These are phyloP conservation scores for Cladophialophora psammophila DNA, from an alignment of 2,329 filamentous ascomycete species.

Conservation along the genomic window DNA sequence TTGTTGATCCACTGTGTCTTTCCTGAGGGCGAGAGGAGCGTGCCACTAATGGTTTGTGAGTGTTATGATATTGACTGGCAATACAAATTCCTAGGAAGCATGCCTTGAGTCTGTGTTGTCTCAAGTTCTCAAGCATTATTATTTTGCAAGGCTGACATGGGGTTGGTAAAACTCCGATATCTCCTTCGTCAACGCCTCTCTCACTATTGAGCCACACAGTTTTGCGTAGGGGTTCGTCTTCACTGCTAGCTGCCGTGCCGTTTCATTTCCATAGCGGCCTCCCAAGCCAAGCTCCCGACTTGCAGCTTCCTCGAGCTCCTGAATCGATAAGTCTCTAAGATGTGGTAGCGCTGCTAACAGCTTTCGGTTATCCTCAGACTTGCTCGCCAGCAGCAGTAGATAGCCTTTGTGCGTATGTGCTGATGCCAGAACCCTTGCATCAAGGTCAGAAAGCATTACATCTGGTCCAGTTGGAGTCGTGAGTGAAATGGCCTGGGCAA, in stretches of 20 bases:
- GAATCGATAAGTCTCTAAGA: slow-evolving; percentile 42
- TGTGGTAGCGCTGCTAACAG: slow-evolving; percentile 39
- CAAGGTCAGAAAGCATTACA: slow-evolving; percentile 54
- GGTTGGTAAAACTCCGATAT: slow-evolving; percentile 45
- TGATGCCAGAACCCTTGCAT: slow-evolving; percentile 60
- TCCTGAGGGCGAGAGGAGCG: background rate
- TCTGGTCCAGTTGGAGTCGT: slow-evolving; percentile 51
- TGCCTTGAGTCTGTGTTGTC: background rate
- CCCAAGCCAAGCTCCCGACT: slow-evolving; percentile 63
- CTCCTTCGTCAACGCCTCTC: slow-evolving; percentile 66
- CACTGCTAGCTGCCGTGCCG: slow-evolving; percentile 64
- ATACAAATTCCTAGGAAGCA: background rate
- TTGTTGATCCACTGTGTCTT: background rate
- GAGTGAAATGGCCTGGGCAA: slow-evolving; percentile 55
- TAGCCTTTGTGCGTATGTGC: slow-evolving; percentile 64
- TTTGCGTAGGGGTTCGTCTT: slow-evolving; percentile 69
- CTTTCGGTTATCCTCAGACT: slow-evolving; percentile 35
- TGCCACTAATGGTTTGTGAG: background rate
- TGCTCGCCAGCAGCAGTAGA: slow-evolving; percentile 50
- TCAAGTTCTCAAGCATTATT: background rate
- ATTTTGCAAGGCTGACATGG: slow-evolving; percentile 5
- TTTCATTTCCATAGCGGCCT: slow-evolving; percentile 63
- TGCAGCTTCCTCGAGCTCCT: slow-evolving; percentile 62
- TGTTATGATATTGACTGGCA: background rate
- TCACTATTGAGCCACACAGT: slow-evolving; percentile 68